phyloP scores from a whole-genome alignment of 202 grass and related monocot genomes.

The Dendrocalamus latiflorus region DNA sequence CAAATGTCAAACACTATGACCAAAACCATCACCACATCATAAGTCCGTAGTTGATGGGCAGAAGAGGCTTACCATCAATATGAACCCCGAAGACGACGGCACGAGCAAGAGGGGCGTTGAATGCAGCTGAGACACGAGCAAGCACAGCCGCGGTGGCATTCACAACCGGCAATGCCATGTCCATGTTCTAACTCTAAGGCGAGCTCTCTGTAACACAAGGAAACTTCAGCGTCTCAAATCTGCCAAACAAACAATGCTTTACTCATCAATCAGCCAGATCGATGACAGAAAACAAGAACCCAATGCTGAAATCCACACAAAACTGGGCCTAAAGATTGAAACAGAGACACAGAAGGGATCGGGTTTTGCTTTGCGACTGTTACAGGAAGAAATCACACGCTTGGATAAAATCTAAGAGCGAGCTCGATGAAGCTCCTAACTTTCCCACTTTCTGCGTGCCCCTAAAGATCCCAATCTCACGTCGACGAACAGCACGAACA shows the following conservation, averaged over 20 bases:
- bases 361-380: not conserved
- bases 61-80: constrained; percentile 97
- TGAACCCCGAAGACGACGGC: constrained; percentile 86
- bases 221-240: constrained; percentile 19
- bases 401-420: not conserved
- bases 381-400: not conserved
- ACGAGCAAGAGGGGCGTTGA: constrained; percentile 65
- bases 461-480: not conserved
- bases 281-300: not conserved
- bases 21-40: not conserved
- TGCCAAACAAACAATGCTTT: constrained; percentile 3
- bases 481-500: not conserved
- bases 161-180: constrained; percentile 56
- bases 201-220: not conserved
- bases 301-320: not conserved
- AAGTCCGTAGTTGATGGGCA: not conserved
- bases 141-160: constrained; percentile 55
- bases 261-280: constrained; percentile 21
- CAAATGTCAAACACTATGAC: constrained; percentile 30
- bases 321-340: not conserved
- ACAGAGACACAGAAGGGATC: not conserved
- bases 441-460: not conserved
- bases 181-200: constrained; percentile 15
- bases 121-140: constrained; percentile 58
- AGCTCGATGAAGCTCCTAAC: not conserved